Base-by-base conservation (phyloP, 306 rosid genomes). In the Sicyos baderoa region DNA sequence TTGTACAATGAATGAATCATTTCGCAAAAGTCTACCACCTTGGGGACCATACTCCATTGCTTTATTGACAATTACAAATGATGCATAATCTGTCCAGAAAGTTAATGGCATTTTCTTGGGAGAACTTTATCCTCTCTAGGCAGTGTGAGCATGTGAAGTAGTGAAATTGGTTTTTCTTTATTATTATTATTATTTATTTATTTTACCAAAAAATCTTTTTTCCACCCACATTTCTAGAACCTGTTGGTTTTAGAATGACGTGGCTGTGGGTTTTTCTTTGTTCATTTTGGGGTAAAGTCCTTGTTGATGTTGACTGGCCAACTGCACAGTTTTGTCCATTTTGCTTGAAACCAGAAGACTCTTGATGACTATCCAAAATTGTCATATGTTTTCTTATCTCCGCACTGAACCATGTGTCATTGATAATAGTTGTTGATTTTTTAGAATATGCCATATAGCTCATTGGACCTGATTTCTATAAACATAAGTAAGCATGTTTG, bases 281-380 rank as follows among this genome's bases (percentile, higher is more conserved):
- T 65, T 42, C 54, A 45, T 65, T 45, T 45, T 65, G 37, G 21
- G 51, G 54, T 42, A 1, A 63, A 42, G 69, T 63, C 50, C 71
- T 18, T 22, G 71, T 45, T 21, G 70, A 65, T 65, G 54, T 65
- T 6, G 71, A 65, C 71, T 45, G 71, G 54, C 54, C 71, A 44
- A 65, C 71, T 65, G 13, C 45, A 65, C 19, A 45, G 7, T 47
- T 65, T 45, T 45, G 54, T 65, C 35, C 19, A 65, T 65, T 65
- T 65, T 65, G 54, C 40, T 22, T 45, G 53, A 22, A 45, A 44
- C 70, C 54, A 45, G 52, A 64, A 44, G 65, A 65, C 54, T 45
- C 37, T 47, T 11, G 37, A 65, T 13, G 54, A 45, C 48, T 65
- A 14, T 45, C 19, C 35, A 65, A 44, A 45, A 12, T 45, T 65